Conservation (phyloP, 805 yeast genomes). For the Saccharomyces kudriavzevii region DNA sequence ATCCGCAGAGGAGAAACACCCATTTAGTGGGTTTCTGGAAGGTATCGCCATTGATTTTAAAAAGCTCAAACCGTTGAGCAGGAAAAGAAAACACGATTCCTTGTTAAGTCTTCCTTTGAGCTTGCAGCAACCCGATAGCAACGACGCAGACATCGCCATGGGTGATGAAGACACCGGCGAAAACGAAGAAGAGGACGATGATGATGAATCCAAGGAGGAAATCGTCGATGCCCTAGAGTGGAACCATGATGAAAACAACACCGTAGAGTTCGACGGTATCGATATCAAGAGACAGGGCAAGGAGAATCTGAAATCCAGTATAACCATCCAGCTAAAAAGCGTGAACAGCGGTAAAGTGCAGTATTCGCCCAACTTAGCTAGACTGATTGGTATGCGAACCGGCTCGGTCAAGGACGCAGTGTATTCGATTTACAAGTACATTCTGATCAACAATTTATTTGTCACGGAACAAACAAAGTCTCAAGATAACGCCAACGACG, state of each 20-base stretch:
- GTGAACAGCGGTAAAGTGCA: slow-evolving; percentile 54
- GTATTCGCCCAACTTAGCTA: slow-evolving; percentile 57
- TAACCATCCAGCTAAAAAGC: slow-evolving; percentile 76
- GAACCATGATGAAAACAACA: slow-evolving; percentile 59
- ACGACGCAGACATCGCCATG: background rate
- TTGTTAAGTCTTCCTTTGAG: slow-evolving; percentile 4
- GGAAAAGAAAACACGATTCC: slow-evolving; percentile 1
- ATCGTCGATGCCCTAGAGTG: slow-evolving; percentile 57
- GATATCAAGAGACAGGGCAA: slow-evolving; percentile 78
- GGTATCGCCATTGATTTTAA: slow-evolving; percentile 75
- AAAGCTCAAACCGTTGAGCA: slow-evolving; percentile 4
- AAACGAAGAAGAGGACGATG: background rate
- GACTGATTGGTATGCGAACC: slow-evolving; percentile 66
- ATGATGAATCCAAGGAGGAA: background rate
- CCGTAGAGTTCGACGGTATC: slow-evolving; percentile 73
- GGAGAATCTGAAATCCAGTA: slow-evolving; percentile 53
- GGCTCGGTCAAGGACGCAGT: slow-evolving; percentile 82
- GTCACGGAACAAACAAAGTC: slow-evolving; percentile 14
- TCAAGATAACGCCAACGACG: slow-evolving; percentile 5
- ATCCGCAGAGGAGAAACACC: slow-evolving; percentile 44
- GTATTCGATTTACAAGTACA: slow-evolving; percentile 72
- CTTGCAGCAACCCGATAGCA: slow-evolving; percentile 24
- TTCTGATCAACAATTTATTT: slow-evolving; percentile 55
- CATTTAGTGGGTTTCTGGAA: slow-evolving; percentile 72
- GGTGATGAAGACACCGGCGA: background rate